Base-by-base conservation (phyloP, 1,284 basidiomycete genomes). In the Sanghuangporus weigelae region DNA sequence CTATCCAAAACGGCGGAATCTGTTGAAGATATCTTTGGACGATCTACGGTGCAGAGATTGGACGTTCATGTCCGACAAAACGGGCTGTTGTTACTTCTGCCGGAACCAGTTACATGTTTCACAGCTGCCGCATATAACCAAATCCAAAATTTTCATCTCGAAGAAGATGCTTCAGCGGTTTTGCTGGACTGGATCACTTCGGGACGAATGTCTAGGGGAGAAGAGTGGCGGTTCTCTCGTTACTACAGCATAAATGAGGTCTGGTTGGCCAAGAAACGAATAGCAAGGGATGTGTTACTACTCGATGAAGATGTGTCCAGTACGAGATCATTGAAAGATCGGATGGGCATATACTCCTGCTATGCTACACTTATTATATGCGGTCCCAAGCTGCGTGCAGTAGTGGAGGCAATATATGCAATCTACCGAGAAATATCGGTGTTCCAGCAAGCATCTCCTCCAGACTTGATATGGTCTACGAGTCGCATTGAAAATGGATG, bases 81-180 rank as follows among this genome's bases (percentile, higher is more conserved):
- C 1, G 79, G 86, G 31, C 76, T 84, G 2, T 79, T 96, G 49
- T 83, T 93, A 68, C 81, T 96, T 59, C 83, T 98, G n/a, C 95
- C 95, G 0, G 91, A 95, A 68, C 91, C 93, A 12, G 90, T 96
- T 50, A 93, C 93, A n/a, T 96, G 93, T 72, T 98, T 96, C 76
- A 82, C 84, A 14, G 78, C 80, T n/a, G 90, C 94, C 5, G 83
- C 83, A 0, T 98, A 96, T 74, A 83, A 82, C 63, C 95, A 97
- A 73, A 76, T 80, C 0, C 95, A 98, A 77, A 83, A 75, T 21
- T 89, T 93, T 71, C 81, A 79, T 44, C 82, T 96, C 62, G 77
- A 83, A 16, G 69, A 69, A n/a, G 78, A 79, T 48, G 82, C 88
- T 11, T 90, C 87, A 2, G 76, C 84, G 7, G 81, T 92, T 44